A percentile compares a stretch with the other conserved stretches of the same genome.
These are phyloP conservation scores for Botrytis elliptica DNA, from an alignment of 2,329 filamentous ascomycete genomes.

Conservation along the genomic window DNA sequence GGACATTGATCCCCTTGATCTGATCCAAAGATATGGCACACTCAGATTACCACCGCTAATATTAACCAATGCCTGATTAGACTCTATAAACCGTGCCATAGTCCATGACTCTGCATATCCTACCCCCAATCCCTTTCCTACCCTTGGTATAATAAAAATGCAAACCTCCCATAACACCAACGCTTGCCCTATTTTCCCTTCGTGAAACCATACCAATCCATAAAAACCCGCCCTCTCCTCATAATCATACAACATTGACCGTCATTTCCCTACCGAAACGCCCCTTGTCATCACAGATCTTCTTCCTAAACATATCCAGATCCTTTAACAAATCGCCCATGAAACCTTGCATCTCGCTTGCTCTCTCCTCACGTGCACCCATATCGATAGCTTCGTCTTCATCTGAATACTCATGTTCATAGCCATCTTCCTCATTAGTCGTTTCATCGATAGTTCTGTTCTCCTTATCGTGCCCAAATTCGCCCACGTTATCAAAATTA, in stretches of 20 bases:
- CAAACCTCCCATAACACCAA: conserved; percentile 17
- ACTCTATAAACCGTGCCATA: neutral
- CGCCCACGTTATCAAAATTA: conserved; percentile 26
- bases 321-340: conserved; percentile 84
- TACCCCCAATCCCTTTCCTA: neutral
- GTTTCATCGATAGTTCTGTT: conserved; percentile 33
- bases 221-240: neutral
- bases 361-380: conserved; percentile 52
- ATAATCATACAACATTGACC: conserved; percentile 2
- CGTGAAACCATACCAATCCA: neutral
- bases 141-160: conserved; percentile 21
- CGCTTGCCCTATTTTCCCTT: neutral
- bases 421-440: neutral
- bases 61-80: neutral
- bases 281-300: conserved; percentile 78
- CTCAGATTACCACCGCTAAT: neutral
- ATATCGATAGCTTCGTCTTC: conserved; percentile 58
- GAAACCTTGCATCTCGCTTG: conserved; percentile 72
- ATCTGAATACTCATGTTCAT: conserved; percentile 47
- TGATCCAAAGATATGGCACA: neutral
- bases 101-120: neutral
- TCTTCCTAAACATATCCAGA: conserved; percentile 75
- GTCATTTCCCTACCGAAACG: conserved; percentile 50
- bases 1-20: neutral
- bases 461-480: conserved; percentile 35